Evolutionary conservation across 2,329 filamentous ascomycete genomes (phyloP).

Genomic region (Drechslerella coelobrocha): DNA sequence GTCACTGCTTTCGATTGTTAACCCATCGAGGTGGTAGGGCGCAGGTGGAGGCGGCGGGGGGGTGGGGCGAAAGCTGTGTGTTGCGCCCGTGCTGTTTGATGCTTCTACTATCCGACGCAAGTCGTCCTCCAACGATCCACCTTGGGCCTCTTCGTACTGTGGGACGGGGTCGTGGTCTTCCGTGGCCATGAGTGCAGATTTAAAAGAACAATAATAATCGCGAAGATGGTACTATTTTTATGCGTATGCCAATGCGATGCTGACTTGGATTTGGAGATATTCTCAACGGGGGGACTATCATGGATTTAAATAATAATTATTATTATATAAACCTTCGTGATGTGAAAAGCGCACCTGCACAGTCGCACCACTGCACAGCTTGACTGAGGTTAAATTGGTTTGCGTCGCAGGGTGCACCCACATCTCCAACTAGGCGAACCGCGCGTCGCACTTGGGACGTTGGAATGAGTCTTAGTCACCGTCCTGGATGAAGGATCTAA

Average conservation of each 20-base stretch:
- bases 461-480: constrained; percentile 32
- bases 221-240: constrained; percentile 7
- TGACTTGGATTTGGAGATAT: too few species aligned
- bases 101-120: constrained; percentile 36
- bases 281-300: too few species aligned
- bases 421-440: constrained; percentile 34
- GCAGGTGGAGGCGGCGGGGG: constrained; percentile 6
- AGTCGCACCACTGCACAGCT: too few species aligned
- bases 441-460: constrained; percentile 31
- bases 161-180: constrained; percentile 30
- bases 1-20: constrained; percentile 28
- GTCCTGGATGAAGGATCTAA: neutral
- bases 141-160: constrained; percentile 22
- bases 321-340: too few species aligned
- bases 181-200: constrained; percentile 8
- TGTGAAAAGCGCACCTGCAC: too few species aligned
- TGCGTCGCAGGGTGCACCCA: too few species aligned
- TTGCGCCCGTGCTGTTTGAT: constrained; percentile 21
- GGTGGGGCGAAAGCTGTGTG: neutral
- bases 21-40: neutral
- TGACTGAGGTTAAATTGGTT: too few species aligned
- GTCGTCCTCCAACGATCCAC: constrained; percentile 44
- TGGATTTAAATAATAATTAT: too few species aligned
- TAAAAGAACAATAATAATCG: constrained; percentile 10
- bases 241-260: too few species aligned